phyloP scores from a whole-genome alignment of 495 filamentous ascomycete species.

The Penicillium diatomitis region DNA sequence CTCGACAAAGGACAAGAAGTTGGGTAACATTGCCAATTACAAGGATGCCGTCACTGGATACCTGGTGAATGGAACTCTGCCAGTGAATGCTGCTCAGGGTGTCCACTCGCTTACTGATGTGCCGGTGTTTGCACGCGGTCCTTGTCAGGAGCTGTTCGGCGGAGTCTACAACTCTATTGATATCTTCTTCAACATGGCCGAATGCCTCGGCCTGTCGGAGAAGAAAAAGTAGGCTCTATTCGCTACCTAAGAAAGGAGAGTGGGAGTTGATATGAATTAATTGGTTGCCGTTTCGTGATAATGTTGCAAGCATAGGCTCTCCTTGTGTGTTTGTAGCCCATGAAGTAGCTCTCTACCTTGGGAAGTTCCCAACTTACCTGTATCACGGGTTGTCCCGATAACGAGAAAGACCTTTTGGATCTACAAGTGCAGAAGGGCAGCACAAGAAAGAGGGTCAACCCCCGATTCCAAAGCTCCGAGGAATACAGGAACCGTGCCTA shows the following conservation, averaged over 20 bases:
- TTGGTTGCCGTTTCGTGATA: no score
- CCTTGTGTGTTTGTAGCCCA: no score
- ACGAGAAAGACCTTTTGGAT: no score
- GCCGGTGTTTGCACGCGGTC: conserved; percentile 62
- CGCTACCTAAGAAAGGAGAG: background rate
- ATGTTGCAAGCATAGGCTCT: no score
- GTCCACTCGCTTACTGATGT: conserved; percentile 71
- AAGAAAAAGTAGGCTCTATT: background rate
- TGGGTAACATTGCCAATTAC: conserved; percentile 49
- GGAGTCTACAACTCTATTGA: conserved; percentile 62
- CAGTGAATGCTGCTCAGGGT: conserved; percentile 44
- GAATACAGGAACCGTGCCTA: no score
- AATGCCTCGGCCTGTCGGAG: conserved; percentile 52
- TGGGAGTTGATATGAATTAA: background rate
- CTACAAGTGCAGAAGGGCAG: no score
- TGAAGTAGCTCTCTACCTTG: no score
- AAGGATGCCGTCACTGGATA: conserved; percentile 55
- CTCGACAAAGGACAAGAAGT: conserved; percentile 19
- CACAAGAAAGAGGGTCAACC: no score
- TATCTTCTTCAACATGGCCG: conserved; percentile 63
- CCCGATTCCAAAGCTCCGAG: no score
- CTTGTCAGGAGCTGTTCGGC: conserved; percentile 61
- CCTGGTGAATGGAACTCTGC: conserved; percentile 59
- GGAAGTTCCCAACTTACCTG: no score
- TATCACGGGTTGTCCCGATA: no score